Conservation (phyloP, 2,329 filamentous ascomycete genomes). For the Plenodomus biglobosus region DNA sequence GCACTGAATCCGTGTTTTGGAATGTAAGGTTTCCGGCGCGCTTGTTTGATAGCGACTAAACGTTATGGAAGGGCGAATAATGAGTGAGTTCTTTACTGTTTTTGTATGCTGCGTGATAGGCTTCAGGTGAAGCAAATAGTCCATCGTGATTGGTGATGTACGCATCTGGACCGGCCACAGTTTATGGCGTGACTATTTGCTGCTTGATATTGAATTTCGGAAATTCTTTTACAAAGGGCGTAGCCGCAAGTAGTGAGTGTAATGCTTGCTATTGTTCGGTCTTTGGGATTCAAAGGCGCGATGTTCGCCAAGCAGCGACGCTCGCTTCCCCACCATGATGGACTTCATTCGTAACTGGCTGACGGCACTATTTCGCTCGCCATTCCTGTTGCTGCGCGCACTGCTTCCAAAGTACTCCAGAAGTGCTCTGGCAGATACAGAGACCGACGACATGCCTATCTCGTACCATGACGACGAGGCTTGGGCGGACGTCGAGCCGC, state of each 20-base stretch:
- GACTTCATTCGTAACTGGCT: slow-evolving; percentile 21
- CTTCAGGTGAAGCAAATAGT: neutral
- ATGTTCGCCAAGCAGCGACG: neutral
- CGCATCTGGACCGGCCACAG: too few relatives aligned
- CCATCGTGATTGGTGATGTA: neutral
- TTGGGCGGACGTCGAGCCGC: slow-evolving; percentile 83
- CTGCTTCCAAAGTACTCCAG: slow-evolving; percentile 4
- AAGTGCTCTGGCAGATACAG: neutral
- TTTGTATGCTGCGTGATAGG: too few relatives aligned
- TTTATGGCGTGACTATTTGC: neutral
- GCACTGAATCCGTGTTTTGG: neutral
- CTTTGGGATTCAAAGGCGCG: neutral
- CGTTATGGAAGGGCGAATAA: neutral
- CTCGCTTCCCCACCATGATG: neutral
- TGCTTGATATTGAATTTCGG: neutral
- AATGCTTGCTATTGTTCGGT: neutral
- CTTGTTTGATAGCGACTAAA: neutral
- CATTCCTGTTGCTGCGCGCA: slow-evolving; percentile 12
- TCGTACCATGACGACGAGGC: slow-evolving; percentile 67
- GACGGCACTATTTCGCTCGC: slow-evolving; percentile 10
- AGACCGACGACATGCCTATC: slow-evolving; percentile 24
- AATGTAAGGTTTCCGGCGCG: neutral
- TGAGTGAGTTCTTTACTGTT: neutral
- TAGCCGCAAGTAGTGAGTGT: neutral
- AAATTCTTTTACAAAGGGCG: neutral